Evolutionary conservation across 2,329 filamentous ascomycete genomes (phyloP), one percentile per base, ranked within the genome.

Genomic region (Scorias spongiosa): DNA sequence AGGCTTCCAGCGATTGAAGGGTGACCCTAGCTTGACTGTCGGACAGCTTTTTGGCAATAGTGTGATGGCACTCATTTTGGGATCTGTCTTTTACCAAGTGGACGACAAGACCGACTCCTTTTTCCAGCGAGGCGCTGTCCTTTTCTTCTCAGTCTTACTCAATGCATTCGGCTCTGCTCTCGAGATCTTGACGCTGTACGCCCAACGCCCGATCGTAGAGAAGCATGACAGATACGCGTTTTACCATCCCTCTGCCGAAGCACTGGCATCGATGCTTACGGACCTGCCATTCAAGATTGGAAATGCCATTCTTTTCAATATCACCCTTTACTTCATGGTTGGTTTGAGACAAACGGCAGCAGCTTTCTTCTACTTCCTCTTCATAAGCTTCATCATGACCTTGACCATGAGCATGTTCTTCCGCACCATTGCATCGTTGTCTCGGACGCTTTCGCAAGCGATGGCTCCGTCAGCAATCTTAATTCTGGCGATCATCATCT

Each of bases 151-250:
- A 52, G 79, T 87, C 56, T 69, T 94, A 47, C 79, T 91, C 68
- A 93, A 91, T 61, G 85, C 84, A 40, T 91, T 93, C 56, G 73
- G 80, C 48, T 82, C 78, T 58, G 81, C 82, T 44, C 72, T 91
- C 34, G 85, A 91, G 70, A 91, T 94, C 58, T 64, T 91, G 29
- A 87, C 84, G 0, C 72, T 94, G 4, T 95, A 91, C 58, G 76
- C 84, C 2, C 87, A 94, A 73, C 81, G 88, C 85, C 82, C 84
- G 1, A 93, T 94, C 54, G 85, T 95, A 47, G 86, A 94, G 59
- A 94, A 94, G 60, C 88, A 95, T 54, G 67, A 73, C 44, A 78
- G 82, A 46, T 94, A 93, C 59, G 86, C 87, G 14, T 71, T 94
- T 14, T 93, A 94, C 55, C 88, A 93, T 56, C 86, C 88, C 0